A percentile compares a stretch with the other conserved stretches of the same genome.
Evolutionary conservation across 768 basidiomycete genomes (phyloP).

Genomic region (Auricularia auricula-judae): DNA sequence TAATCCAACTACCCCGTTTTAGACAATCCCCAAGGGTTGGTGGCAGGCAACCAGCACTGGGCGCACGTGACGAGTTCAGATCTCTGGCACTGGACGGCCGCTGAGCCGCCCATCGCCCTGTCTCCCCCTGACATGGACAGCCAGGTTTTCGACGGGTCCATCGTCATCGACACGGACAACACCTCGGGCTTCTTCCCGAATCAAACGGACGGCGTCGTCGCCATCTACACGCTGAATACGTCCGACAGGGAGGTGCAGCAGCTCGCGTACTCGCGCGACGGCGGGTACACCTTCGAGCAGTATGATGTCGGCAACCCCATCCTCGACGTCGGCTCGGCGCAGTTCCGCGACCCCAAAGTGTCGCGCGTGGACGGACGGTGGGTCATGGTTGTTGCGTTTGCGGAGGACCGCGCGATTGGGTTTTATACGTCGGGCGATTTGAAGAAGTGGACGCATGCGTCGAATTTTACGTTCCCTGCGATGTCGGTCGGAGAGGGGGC

Average conservation of each 20-base stretch:
- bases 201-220: conserved; percentile 14
- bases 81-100: conserved; percentile 15
- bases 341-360: conserved; percentile 20
- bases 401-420: conserved; percentile 12
- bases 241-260: conserved; percentile 14
- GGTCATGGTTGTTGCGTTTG: conserved; percentile 16
- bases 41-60: conserved; percentile 20
- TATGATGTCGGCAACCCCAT: conserved; percentile 16
- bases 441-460: conserved; percentile 11
- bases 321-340: conserved; percentile 11
- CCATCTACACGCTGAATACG: conserved; percentile 18
- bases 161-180: conserved; percentile 17
- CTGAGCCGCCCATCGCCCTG: conserved; percentile 18
- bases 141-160: conserved; percentile 14
- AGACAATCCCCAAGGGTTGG: conserved; percentile 11
- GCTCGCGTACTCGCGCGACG: conserved; percentile 16
- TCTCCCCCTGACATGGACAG: conserved; percentile 12
- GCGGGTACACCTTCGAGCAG: conserved; percentile 14
- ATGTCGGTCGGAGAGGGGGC: conserved; percentile 8
- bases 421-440: conserved; percentile 17
- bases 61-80: conserved; percentile 19
- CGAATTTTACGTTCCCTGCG: conserved; percentile 12
- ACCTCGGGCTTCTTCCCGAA: conserved; percentile 18
- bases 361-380: conserved; percentile 16
- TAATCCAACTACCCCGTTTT: background rate